Base-by-base conservation (phyloP, 2,329 filamentous ascomycete species). In the Trichoderma pleuroti region DNA sequence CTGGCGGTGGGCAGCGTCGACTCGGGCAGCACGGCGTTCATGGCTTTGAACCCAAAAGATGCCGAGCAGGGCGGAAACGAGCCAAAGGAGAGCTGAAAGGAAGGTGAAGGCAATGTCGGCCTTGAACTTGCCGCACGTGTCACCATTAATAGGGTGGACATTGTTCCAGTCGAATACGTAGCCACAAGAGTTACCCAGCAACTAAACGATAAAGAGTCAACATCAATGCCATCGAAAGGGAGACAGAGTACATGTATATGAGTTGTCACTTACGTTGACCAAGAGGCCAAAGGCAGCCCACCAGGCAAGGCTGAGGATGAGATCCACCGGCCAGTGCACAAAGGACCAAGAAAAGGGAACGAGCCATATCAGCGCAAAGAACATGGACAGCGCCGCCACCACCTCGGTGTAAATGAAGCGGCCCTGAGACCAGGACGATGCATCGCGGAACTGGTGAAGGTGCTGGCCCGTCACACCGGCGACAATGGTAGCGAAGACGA, bases 341-440 rank as follows among this genome's bases (percentile, higher is more conserved):
- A 94, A 93, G 60, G 84, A 86, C 64, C 83, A 82, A 2, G 88
- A 86, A 77, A 92, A 92, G 2, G 92, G 92, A 52, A 94, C 84
- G 32, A 94, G 84, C 88, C 91, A 93, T 73, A 94, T 78, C 30
- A 94, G 80, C 6, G 88, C 84, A n/a, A 93, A 82, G 52, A 94
- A 79, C 68, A 94, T 88, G 14, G 90, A 88, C 21, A 94, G 76
- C 24, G 85, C 90, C 3, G 92, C 90, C 49, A 94, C 85, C 21
- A 93, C 87, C 76, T 92, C 87, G 59, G 91, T 88, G 83, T 93
- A 94, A 81, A 94, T 93, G 82, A 91, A 90, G 70, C 92, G 89
- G 42, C 86, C 89, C 11, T 79, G 76, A 49, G 87, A 81, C 85
- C 87, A 90, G 71, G 83, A 80, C 67, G 84, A 83, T 42, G 83